A percentile compares a stretch with the other conserved stretches of the same genome.
phyloP scores from a whole-genome alignment of 208 protist species.

The Angomonas deanei region DNA sequence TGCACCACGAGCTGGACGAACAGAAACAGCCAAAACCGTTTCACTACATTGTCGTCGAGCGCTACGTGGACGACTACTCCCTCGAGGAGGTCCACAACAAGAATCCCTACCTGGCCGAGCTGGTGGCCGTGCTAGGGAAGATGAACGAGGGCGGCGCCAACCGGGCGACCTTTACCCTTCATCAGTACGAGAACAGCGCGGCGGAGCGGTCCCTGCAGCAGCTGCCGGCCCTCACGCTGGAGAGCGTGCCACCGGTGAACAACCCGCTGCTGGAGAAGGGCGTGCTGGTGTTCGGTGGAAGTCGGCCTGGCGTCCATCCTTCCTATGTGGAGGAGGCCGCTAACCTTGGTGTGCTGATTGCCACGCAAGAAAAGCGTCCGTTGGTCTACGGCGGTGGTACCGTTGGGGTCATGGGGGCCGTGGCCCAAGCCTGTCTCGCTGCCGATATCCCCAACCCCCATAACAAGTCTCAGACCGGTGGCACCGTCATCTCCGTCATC shows the following conservation, averaged over 20 bases:
- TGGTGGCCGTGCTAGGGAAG: conserved; percentile 24
- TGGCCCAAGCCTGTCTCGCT: conserved; percentile 23
- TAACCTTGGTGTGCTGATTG: conserved; percentile 43
- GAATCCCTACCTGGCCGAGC: conserved; percentile 22
- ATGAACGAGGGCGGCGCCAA: conserved; percentile 20
- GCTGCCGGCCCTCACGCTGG: neutral
- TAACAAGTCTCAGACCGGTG: conserved; percentile 1
- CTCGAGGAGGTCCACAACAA: conserved; percentile 42
- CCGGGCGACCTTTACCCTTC: neutral
- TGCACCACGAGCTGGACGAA: conserved; percentile 41
- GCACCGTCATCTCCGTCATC: conserved; percentile 56
- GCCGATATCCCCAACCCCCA: conserved; percentile 1
- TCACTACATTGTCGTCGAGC: conserved; percentile 52
- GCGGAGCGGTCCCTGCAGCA: conserved; percentile 3
- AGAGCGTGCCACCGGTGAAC: neutral
- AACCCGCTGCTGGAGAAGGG: conserved; percentile 37
- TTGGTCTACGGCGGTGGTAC: conserved; percentile 79
- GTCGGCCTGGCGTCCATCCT: conserved; percentile 31
- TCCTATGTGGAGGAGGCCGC: conserved; percentile 39
- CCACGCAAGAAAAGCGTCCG: conserved; percentile 19
- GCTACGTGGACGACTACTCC: conserved; percentile 32
- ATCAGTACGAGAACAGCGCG: conserved; percentile 14
- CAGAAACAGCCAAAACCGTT: conserved; percentile 24
- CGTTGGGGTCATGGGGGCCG: conserved; percentile 69
- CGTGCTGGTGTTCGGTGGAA: conserved; percentile 69